Conservation (phyloP, 139 green algal species). For the Eudorina sp. region DNA sequence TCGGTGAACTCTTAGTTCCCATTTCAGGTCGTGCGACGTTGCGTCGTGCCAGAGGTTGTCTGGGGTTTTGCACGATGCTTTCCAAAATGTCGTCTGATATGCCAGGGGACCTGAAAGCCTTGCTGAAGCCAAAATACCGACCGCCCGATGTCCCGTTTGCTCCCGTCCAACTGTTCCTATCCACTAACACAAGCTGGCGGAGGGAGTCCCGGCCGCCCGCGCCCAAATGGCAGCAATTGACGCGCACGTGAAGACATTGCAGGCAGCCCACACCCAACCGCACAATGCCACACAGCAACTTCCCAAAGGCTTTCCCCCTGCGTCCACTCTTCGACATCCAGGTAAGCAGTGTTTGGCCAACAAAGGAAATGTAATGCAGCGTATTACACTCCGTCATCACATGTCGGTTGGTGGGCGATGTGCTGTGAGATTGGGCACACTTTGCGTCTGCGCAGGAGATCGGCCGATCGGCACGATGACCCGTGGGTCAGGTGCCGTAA, state of each 20-base stretch:
- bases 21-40: too few species aligned
- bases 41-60: too few species aligned
- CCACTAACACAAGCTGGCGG: background rate
- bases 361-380: too few species aligned
- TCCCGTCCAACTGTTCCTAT: background rate
- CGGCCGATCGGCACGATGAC: conserved; percentile 22
- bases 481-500: background rate
- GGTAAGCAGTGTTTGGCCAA: conserved; percentile 9
- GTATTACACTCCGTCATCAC: too few species aligned
- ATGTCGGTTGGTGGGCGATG: too few species aligned
- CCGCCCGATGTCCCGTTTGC: too few species aligned
- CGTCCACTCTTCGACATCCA: background rate
- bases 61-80: too few species aligned
- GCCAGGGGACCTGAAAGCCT: too few species aligned
- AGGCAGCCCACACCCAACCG: background rate
- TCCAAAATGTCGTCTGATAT: too few species aligned
- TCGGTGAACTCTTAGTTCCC: too few species aligned
- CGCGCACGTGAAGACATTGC: background rate
- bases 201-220: background rate
- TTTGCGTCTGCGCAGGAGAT: conserved; percentile 14
- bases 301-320: background rate
- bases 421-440: too few species aligned
- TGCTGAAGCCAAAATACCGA: too few species aligned
- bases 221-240: background rate
- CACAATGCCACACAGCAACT: background rate